Evolutionary conservation across 441 rosid species (phyloP), one percentile per base, ranked within the genome.

Genomic region (Cnidoscolus chayamansa): DNA sequence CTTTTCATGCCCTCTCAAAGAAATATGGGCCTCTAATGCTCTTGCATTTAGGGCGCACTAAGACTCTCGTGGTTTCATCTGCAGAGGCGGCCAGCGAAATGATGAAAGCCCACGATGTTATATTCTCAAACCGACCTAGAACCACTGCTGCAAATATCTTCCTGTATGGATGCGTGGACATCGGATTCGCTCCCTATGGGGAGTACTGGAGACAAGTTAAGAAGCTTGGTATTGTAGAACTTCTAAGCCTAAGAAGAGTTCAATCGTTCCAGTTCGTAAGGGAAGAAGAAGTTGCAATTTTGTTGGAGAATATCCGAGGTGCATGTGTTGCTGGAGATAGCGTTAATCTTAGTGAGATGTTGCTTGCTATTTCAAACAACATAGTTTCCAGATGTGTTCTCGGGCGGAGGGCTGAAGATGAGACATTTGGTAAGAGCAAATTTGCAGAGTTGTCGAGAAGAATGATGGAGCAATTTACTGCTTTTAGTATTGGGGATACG

Each of bases 11-110:
- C 17, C 73, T 83, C 0, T 79, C 89, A 0, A 59, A 54, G 17
- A 81, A 82, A 63, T 72, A 74, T 1, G 88, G 88, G 31, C 84
- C 84, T 32, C 40, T 79, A 9, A 81, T 85, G 86, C 72, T 81
- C 63, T 43, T 82, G 45, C 70, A 72, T 50, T 59, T 83, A 0
- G 86, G 89, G 20, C 55, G 75, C 4, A 63, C 65, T 64, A 80
- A 77, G 7, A 78, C 83, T 71, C 81, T 82, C 0, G 79, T 83
- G 1, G 62, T 83, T 35, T 80, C 87, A 4, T 82, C 89, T 0
- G 75, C 79, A 0, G 78, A 73, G 3, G 55, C 78, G 59, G 80
- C 84, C 16, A 74, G 69, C 56, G 79, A 85, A 31, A 74, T 85
- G 71, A 11, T 65, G 63, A 79, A 75, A 58, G 72, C 63, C 6